Conservation (phyloP, 441 rosid species). For the Cnidoscolus chayamansa region DNA sequence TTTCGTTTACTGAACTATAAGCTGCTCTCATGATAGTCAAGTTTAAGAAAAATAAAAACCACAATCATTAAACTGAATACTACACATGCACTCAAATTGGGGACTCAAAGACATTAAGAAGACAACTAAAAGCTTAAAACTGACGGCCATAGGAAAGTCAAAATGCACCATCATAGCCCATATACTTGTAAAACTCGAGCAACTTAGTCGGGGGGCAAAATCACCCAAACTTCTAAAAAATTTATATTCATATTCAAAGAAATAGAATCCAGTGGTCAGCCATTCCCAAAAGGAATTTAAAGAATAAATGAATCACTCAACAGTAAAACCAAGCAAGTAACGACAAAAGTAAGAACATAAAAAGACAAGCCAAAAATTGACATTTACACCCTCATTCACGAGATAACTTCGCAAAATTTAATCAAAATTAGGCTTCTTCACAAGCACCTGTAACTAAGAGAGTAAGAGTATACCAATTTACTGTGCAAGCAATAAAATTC, state of each 20-base stretch:
- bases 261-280: neutral
- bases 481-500: neutral
- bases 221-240: neutral
- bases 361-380: neutral
- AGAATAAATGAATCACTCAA: neutral
- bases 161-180: neutral
- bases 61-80: neutral
- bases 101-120: neutral
- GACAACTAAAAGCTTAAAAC: too few species aligned
- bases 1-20: slow-evolving; percentile 39
- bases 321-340: neutral
- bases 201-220: neutral
- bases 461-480: neutral
- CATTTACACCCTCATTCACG: neutral
- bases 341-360: neutral
- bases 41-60: neutral
- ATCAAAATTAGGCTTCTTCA: neutral
- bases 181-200: neutral
- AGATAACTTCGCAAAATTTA: neutral
- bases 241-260: neutral
- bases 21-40: slow-evolving; percentile 21
- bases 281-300: neutral
- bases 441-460: neutral
- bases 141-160: neutral
- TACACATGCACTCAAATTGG: neutral